These are phyloP conservation scores for Myxozyma neglecta DNA, from an alignment of 805 yeast species.

Conservation along the genomic window DNA sequence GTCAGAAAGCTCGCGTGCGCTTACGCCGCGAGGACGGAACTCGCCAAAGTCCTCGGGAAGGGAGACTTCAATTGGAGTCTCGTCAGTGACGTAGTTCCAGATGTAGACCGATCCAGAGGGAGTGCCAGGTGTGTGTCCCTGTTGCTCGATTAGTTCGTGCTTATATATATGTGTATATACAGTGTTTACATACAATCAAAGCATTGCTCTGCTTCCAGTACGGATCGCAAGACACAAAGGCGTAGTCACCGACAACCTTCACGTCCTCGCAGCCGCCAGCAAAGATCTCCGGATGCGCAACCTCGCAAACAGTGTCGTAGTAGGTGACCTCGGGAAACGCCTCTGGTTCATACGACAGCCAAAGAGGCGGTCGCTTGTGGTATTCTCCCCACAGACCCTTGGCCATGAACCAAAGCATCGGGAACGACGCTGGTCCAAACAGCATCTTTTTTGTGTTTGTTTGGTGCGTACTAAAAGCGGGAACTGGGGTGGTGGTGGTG, in stretches of 20 bases:
- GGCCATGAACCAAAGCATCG: conserved; percentile 29
- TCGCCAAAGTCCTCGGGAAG: conserved; percentile 26
- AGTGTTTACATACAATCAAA: conserved; percentile 13
- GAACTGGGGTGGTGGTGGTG: background rate
- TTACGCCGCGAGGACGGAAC: conserved; percentile 30
- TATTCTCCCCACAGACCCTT: conserved; percentile 30
- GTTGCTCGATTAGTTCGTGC: background rate
- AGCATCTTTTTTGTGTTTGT: conserved; percentile 12
- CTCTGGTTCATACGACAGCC: conserved; percentile 28
- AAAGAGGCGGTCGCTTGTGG: conserved; percentile 28
- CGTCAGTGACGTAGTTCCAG: conserved; percentile 30
- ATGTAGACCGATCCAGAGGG: conserved; percentile 27
- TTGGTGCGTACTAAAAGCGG: background rate
- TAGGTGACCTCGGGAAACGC: conserved; percentile 29
- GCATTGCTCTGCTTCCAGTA: conserved; percentile 27
- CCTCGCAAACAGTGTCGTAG: conserved; percentile 18
- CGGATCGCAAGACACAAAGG: conserved; percentile 30
- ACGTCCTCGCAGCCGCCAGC: conserved; percentile 26
- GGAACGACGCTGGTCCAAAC: conserved; percentile 29
- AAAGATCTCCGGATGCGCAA: conserved; percentile 22
- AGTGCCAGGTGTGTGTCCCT: conserved; percentile 20
- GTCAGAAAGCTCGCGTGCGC: conserved; percentile 1
- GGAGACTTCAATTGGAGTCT: conserved; percentile 13
- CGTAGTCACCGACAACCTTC: conserved; percentile 27
- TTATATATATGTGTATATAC: background rate